Conservation (phyloP, 2,329 filamentous ascomycete species). For the Xylariaceae sp. region DNA sequence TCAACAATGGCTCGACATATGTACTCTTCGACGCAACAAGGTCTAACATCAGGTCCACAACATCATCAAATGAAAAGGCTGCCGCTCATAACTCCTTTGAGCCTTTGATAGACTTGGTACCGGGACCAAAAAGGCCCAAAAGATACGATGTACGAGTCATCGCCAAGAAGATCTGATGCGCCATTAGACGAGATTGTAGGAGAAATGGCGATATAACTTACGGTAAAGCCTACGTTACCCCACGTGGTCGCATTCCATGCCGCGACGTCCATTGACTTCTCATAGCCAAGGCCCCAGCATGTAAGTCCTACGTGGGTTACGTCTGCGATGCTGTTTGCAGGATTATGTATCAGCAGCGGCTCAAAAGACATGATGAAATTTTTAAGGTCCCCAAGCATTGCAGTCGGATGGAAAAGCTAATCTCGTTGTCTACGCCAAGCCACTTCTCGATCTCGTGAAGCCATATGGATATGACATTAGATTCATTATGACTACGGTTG, state of each 20-base stretch:
- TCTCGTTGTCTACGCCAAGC: too few species aligned
- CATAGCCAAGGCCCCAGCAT: slow-evolving; percentile 55
- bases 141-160: slow-evolving; percentile 32
- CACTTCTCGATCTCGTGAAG: too few species aligned
- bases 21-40: too few species aligned
- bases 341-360: neutral
- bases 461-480: too few species aligned
- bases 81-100: slow-evolving; percentile 18
- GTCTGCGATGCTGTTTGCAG: slow-evolving; percentile 50
- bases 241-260: slow-evolving; percentile 70
- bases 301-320: slow-evolving; percentile 65
- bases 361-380: too few species aligned
- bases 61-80: neutral
- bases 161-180: slow-evolving; percentile 29
- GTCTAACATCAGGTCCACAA: too few species aligned
- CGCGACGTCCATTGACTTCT: slow-evolving; percentile 49
- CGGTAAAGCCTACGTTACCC: slow-evolving; percentile 69
- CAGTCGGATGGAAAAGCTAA: too few species aligned
- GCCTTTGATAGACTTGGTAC: slow-evolving; percentile 3
- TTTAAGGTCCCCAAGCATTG: too few species aligned
- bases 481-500: too few species aligned
- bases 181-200: neutral
- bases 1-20: too few species aligned
- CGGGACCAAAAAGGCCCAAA: slow-evolving; percentile 32
- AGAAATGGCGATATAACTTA: slow-evolving; percentile 33